These are phyloP conservation scores for Cutaneotrichosporon curvatum DNA, from an alignment of 1,284 basidiomycete species.

Conservation along the genomic window DNA sequence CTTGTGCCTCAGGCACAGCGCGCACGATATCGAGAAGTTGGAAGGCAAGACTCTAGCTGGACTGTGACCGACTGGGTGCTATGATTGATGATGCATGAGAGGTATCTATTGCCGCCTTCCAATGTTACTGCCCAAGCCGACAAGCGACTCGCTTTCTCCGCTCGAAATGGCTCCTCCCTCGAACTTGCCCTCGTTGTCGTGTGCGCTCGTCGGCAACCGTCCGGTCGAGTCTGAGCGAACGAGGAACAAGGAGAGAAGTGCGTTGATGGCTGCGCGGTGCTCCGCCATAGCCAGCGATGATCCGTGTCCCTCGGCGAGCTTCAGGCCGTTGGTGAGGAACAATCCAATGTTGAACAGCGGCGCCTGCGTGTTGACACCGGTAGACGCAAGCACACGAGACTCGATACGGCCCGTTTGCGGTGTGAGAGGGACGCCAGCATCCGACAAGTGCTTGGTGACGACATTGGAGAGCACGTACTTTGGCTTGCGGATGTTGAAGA, in stretches of 20 bases:
- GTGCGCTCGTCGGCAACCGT: slow-evolving; percentile 10
- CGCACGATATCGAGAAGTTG: no score
- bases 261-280: slow-evolving; percentile 60
- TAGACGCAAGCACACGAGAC: slow-evolving; percentile 76
- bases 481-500: slow-evolving; percentile 85
- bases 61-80: no score
- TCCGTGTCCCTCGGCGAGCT: slow-evolving; percentile 93
- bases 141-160: slow-evolving; percentile 11
- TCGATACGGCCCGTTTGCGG: slow-evolving; percentile 48
- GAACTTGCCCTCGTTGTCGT: background rate
- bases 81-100: slow-evolving; percentile 12
- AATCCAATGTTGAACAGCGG: slow-evolving; percentile 91
- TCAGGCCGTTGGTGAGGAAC: slow-evolving; percentile 69
- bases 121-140: slow-evolving; percentile 6
- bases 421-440: slow-evolving; percentile 53
- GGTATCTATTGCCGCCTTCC: slow-evolving; percentile 12
- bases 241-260: slow-evolving; percentile 37
- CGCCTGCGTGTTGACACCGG: slow-evolving; percentile 77
- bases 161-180: background rate
- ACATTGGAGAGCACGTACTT: slow-evolving; percentile 72
- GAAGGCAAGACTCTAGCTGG: no score
- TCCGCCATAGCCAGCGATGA: slow-evolving; percentile 92
- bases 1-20: no score
- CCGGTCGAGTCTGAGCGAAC: slow-evolving; percentile 19
- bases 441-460: slow-evolving; percentile 58